phyloP scores from a whole-genome alignment of 129 eudicot genomes.

The Kitagawia praeruptora region DNA sequence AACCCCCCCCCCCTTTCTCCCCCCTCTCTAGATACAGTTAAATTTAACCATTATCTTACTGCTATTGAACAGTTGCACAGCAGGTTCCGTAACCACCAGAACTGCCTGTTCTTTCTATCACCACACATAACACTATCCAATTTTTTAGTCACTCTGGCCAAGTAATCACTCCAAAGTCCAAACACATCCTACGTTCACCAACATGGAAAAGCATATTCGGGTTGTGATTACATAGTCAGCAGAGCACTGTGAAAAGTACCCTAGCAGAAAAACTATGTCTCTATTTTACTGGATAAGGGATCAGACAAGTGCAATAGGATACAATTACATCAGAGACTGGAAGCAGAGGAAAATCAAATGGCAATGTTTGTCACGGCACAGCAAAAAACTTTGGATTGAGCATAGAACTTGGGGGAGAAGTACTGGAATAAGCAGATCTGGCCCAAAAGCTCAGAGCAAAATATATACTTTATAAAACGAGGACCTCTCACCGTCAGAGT shows the following conservation, averaged over 20 bases:
- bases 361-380: too few relatives aligned
- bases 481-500: background rate
- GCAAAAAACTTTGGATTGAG: background rate
- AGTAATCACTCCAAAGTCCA: too few relatives aligned
- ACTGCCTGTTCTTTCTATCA: too few relatives aligned
- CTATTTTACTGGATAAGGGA: too few relatives aligned
- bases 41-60: background rate
- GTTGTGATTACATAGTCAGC: slow-evolving; percentile 18
- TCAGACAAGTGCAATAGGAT: slow-evolving; percentile 7
- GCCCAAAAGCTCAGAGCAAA: background rate
- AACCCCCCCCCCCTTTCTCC: background rate
- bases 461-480: background rate
- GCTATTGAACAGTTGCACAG: too few relatives aligned
- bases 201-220: slow-evolving; percentile 24
- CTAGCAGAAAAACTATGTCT: background rate
- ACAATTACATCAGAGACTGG: too few relatives aligned
- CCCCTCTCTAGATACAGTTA: background rate
- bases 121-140: too few relatives aligned
- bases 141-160: background rate
- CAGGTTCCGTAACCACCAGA: too few relatives aligned
- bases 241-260: too few relatives aligned
- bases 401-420: slow-evolving; percentile 66
- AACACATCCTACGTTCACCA: too few relatives aligned
- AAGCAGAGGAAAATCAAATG: background rate
- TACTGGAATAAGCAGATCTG: background rate